A percentile compares a stretch with the other conserved stretches of the same genome.
phyloP scores from a whole-genome alignment of 1,284 basidiomycete genomes.

The Thecaphora frezii region DNA sequence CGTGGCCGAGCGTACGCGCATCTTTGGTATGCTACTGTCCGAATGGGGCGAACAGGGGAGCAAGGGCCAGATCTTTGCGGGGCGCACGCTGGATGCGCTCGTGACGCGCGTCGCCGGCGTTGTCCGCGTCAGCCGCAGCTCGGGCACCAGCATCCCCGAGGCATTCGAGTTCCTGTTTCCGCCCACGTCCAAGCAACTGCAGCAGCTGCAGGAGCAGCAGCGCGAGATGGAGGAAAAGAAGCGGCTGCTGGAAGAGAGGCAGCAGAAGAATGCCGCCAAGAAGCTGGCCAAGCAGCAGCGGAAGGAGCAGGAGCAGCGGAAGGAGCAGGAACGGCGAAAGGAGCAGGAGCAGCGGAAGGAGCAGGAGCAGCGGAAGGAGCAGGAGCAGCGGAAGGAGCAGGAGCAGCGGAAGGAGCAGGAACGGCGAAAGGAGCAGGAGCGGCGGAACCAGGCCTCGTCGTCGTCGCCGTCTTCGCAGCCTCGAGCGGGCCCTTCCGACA shows the following conservation, averaged over 20 bases:
- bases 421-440: not conserved
- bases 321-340: too few relatives aligned
- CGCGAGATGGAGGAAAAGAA: not conserved
- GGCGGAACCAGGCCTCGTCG: too few relatives aligned
- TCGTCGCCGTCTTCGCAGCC: too few relatives aligned
- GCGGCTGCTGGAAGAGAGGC: not conserved
- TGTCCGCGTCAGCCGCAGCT: constrained; percentile 15
- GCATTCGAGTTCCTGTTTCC: constrained; percentile 37
- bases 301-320: too few relatives aligned
- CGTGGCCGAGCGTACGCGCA: constrained; percentile 23
- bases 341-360: too few relatives aligned
- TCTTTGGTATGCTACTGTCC: constrained; percentile 27
- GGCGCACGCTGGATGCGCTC: constrained; percentile 20
- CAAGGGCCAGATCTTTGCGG: constrained; percentile 26
- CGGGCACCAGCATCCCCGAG: constrained; percentile 30
- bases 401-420: not conserved
- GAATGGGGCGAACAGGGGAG: constrained; percentile 27
- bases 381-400: not conserved
- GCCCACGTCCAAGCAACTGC: constrained; percentile 1
- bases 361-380: not conserved
- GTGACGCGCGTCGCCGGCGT: constrained; percentile 21
- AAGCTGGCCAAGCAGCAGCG: too few relatives aligned
- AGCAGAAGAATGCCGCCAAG: not conserved
- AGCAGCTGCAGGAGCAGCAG: not conserved
- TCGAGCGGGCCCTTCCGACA: too few relatives aligned